Percentiles rank a stretch among this genome's conserved stretches.
Evolutionary conservation across 352 stramenopile species (phyloP).

Genomic region (Globisporangium nunn): DNA sequence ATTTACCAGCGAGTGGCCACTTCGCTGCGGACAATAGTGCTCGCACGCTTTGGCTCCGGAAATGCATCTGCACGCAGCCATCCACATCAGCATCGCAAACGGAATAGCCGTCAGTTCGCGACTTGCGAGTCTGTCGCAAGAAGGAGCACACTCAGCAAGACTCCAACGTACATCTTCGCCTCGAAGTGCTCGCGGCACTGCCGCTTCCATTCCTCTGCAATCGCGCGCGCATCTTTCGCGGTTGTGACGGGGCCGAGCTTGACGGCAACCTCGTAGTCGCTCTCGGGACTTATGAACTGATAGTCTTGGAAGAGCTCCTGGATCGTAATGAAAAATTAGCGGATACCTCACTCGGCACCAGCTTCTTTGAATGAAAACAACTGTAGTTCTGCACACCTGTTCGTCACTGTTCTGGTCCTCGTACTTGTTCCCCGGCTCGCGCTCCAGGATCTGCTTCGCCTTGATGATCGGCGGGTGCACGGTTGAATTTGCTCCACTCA

Average conservation of each 20-base stretch:
- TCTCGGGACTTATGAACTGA: constrained; percentile 74
- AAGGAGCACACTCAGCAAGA: neutral
- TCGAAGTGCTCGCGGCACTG: constrained; percentile 46
- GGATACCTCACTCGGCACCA: no score
- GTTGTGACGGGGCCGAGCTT: constrained; percentile 57
- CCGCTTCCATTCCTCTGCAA: constrained; percentile 62
- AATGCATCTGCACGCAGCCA: constrained; percentile 26
- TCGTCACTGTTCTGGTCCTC: constrained; percentile 73
- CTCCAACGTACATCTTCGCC: constrained; percentile 26
- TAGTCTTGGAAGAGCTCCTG: constrained; percentile 83
- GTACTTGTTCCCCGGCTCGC: constrained; percentile 75
- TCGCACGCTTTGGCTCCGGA: constrained; percentile 38
- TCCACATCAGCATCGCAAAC: neutral
- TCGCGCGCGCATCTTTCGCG: constrained; percentile 28
- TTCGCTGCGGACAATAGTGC: constrained; percentile 63
- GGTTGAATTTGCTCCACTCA: constrained; percentile 33
- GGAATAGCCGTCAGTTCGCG: neutral
- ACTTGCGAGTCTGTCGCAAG: no score
- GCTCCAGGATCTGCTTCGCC: constrained; percentile 62
- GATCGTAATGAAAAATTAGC: neutral
- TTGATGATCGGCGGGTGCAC: constrained; percentile 50
- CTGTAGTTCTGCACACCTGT: constrained; percentile 24
- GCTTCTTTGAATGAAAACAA: neutral
- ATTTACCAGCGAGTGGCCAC: constrained; percentile 59
- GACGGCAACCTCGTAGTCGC: constrained; percentile 64